Evolutionary conservation across 768 basidiomycete species (phyloP), one percentile per base, ranked within the genome.

Genomic region (Hemileccinum impolitum): DNA sequence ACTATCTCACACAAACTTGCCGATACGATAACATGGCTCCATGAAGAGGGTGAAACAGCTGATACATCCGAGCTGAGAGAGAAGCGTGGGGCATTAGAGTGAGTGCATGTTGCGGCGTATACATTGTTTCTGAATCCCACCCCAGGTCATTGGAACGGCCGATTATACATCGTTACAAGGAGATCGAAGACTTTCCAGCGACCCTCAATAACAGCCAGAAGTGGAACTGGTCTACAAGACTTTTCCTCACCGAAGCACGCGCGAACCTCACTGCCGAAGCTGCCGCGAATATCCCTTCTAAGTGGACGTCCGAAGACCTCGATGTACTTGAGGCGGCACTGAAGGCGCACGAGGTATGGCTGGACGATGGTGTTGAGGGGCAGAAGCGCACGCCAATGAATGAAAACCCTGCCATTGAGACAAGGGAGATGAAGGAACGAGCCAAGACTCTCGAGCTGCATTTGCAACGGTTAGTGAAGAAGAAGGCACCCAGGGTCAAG

Each of bases 271-370:
- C 90, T 2, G 68, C 70, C 3, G 88, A 89, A 56, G 69, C 75
- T 13, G 74, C 75, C 10, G 76, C 74, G 0, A 84, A 76, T 5
- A 68, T 82, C 7, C 82, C 81, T 0, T 83, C 86, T 0, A 90
- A 88, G 63, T 96, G 87, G 82, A 94, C 93, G 1, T 64, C 73
- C 14, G 87, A 84, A n/a, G 96, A 99, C 65, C 76, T 98, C 14
- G 85, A 87, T 48, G 74, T 64, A 2, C 82, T 98, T 15, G 87
- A 94, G 68, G 80, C 75, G 62, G 75, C 82, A 48, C 71, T 96
- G 49, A 80, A 79, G 60, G 88, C 89, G 43, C 85, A 91, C 58
- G 90, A 91, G 68, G 55, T 70, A 23, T 99, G 96, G 96, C 72
- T 97, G 53, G 75, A 82, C 55, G 84, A 81, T 48, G 79, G 80